phyloP scores from a whole-genome alignment of 495 filamentous ascomycete species.

The Talaromyces proteolyticus region DNA sequence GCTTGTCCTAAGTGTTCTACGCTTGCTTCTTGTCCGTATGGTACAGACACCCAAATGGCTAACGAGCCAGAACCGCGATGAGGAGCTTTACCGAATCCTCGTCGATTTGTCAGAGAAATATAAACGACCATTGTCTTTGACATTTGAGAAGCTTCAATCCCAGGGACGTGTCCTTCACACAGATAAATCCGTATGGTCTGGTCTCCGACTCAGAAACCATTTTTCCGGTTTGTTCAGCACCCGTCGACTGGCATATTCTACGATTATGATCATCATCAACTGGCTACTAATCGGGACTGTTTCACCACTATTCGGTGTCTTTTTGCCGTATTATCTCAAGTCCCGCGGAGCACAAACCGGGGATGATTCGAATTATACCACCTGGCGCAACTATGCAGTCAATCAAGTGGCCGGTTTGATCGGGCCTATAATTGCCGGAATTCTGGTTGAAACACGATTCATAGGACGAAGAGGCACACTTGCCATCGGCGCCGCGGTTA shows the following conservation, averaged over 20 bases:
- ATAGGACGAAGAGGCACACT: slow-evolving; percentile 32
- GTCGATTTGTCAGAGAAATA: slow-evolving; percentile 14
- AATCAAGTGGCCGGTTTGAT: slow-evolving; percentile 32
- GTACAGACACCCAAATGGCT: slow-evolving; percentile 24
- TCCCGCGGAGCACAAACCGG: slow-evolving; percentile 24
- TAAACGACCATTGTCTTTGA: slow-evolving; percentile 15
- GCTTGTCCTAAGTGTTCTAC: slow-evolving; percentile 15
- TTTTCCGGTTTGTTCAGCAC: slow-evolving; percentile 23
- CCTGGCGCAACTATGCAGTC: slow-evolving; percentile 40
- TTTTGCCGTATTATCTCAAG: slow-evolving; percentile 27
- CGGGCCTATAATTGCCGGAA: slow-evolving; percentile 31
- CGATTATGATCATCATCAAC: slow-evolving; percentile 24
- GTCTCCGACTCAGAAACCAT: slow-evolving; percentile 19
- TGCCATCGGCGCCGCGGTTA: slow-evolving; percentile 30
- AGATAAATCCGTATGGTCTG: slow-evolving; percentile 24
- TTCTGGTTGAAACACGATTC: slow-evolving; percentile 24
- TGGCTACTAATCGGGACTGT: slow-evolving; percentile 35
- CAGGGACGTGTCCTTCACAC: slow-evolving; percentile 21
- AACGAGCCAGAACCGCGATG: slow-evolving; percentile 21
- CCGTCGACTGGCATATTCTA: slow-evolving; percentile 17
- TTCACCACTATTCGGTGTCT: slow-evolving; percentile 27
- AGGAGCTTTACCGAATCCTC: slow-evolving; percentile 15
- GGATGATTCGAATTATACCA: slow-evolving; percentile 20
- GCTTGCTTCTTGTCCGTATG: slow-evolving; percentile 21
- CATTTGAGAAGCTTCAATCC: slow-evolving; percentile 17